Conservation (phyloP, 208 protist species). For the Jaenimonas drosophilae region DNA sequence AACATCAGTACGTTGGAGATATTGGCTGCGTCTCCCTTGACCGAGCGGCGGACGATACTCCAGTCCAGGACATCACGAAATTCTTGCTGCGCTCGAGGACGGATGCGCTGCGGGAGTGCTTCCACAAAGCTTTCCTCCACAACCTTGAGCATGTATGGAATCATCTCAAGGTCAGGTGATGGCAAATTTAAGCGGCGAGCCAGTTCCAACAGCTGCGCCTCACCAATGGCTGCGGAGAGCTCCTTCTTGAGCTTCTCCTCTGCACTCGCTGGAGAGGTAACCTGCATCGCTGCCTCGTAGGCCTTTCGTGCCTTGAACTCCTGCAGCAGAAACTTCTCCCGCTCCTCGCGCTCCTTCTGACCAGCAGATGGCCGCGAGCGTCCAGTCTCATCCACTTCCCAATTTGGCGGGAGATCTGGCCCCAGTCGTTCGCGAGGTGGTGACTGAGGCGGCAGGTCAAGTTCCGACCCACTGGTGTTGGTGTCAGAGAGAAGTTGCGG, state of each 20-base stretch:
- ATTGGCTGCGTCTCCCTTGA: conserved; percentile 21
- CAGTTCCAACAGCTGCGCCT: conserved; percentile 36
- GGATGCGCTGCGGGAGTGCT: conserved; percentile 52
- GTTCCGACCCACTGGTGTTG: background rate
- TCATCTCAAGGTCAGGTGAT: conserved; percentile 22
- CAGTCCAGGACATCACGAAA: conserved; percentile 73
- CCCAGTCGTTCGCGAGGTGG: conserved; percentile 9
- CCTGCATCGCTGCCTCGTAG: conserved; percentile 49
- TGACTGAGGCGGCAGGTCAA: background rate
- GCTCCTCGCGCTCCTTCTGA: conserved; percentile 14
- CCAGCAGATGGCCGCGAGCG: conserved; percentile 39
- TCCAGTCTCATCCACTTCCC: conserved; percentile 55
- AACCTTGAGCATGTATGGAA: conserved; percentile 36
- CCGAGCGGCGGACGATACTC: conserved; percentile 33
- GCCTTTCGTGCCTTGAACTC: conserved; percentile 67
- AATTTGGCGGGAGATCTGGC: conserved; percentile 51
- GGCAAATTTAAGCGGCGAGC: conserved; percentile 34
- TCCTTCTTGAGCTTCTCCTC: conserved; percentile 12
- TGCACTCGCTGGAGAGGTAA: conserved; percentile 13
- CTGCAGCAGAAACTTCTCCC: conserved; percentile 34
- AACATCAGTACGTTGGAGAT: conserved; percentile 52
- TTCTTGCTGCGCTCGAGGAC: conserved; percentile 45
- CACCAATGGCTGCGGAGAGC: conserved; percentile 18
- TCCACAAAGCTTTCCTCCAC: conserved; percentile 52
- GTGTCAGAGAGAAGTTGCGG: too few species aligned